phyloP scores from a whole-genome alignment of 2,329 filamentous ascomycete genomes.

The Bisporella sp. region DNA sequence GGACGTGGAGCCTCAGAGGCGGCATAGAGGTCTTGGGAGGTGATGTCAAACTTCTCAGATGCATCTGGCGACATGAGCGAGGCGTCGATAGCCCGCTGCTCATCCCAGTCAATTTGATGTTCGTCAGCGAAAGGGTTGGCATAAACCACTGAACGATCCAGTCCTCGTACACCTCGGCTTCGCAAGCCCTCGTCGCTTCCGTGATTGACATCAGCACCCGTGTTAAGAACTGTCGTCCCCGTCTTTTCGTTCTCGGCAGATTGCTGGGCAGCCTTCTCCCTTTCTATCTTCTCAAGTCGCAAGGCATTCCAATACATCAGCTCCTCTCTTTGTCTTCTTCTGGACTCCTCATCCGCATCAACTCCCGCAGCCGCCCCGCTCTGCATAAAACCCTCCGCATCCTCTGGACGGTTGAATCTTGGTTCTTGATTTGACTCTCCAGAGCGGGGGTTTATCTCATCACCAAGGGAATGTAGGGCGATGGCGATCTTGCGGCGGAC shows the following conservation, averaged over 20 bases:
- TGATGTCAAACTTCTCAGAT: constrained; percentile 44
- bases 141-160: constrained; percentile 38
- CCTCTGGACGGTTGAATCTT: constrained; percentile 58
- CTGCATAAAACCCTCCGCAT: constrained; percentile 55
- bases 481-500: constrained; percentile 54
- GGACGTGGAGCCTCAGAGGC: constrained; percentile 13
- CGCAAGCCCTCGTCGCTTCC: constrained; percentile 37
- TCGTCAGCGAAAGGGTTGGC: constrained; percentile 49
- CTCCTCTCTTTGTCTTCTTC: constrained; percentile 55
- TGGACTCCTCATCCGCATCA: constrained; percentile 56
- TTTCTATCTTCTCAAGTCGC: constrained; percentile 41
- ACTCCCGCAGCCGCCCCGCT: constrained; percentile 43
- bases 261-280: constrained; percentile 28
- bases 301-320: constrained; percentile 59
- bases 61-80: constrained; percentile 8
- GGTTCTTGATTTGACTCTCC: constrained; percentile 31
- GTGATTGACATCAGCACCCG: constrained; percentile 39
- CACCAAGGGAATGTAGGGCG: constrained; percentile 51
- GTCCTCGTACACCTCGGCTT: constrained; percentile 40
- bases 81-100: constrained; percentile 35
- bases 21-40: constrained; percentile 38
- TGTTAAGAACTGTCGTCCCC: constrained; percentile 52
- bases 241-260: constrained; percentile 41
- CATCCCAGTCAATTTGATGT: constrained; percentile 31
- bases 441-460: constrained; percentile 38